Evolutionary conservation across 1,139 yeast species (phyloP).

Genomic region (Groenewaldozyma sp.): DNA sequence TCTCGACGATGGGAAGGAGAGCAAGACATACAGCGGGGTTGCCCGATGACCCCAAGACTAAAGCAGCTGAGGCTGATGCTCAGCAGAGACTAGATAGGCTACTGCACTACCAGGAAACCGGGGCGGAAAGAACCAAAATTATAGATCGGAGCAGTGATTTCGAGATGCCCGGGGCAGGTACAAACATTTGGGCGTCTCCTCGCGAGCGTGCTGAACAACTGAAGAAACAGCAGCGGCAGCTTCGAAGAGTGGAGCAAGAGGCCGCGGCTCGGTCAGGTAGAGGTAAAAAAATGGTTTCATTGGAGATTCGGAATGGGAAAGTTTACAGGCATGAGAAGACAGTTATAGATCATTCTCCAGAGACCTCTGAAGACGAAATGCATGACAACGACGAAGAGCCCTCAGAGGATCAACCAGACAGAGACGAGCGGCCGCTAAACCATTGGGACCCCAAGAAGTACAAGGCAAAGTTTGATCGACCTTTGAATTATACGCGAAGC

Average conservation of each 20-base stretch:
- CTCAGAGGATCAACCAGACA: constrained; percentile 14
- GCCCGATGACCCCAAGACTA: constrained; percentile 42
- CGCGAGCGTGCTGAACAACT: constrained; percentile 75
- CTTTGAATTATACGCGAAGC: too few species aligned
- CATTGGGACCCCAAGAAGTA: constrained; percentile 21
- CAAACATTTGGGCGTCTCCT: constrained; percentile 78
- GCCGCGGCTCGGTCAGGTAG: constrained; percentile 58
- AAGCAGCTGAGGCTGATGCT: constrained; percentile 36
- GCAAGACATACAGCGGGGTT: constrained; percentile 19
- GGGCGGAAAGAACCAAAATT: constrained; percentile 82
- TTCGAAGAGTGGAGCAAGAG: constrained; percentile 51
- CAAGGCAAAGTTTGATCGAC: too few species aligned
- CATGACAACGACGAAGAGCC: constrained; percentile 10
- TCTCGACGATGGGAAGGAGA: constrained; percentile 24
- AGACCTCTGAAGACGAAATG: constrained; percentile 8
- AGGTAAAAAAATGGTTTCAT: constrained; percentile 64
- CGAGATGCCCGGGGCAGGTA: constrained; percentile 42
- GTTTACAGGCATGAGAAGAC: constrained; percentile 34
- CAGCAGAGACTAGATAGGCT: constrained; percentile 64
- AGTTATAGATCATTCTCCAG: constrained; percentile 20
- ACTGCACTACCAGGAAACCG: constrained; percentile 71
- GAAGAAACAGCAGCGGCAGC: constrained; percentile 70
- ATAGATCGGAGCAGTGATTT: constrained; percentile 93
- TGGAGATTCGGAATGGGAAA: constrained; percentile 76
- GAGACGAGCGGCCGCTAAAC: constrained; percentile 11